phyloP scores from a whole-genome alignment of 2,329 filamentous ascomycete genomes.

The Exutisphaerella laricina region DNA sequence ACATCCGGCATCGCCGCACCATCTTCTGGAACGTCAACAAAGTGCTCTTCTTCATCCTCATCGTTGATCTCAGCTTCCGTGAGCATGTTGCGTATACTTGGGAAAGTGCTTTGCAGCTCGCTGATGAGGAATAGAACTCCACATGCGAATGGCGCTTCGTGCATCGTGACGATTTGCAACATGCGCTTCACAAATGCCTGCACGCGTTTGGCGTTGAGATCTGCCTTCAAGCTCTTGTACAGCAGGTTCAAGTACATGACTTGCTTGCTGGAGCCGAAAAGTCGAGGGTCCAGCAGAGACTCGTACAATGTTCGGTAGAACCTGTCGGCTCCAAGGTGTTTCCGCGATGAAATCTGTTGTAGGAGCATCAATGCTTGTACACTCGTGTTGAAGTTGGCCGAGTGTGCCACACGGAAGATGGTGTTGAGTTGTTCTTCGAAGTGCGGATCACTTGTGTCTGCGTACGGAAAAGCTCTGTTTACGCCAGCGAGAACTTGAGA shows the following conservation, averaged over 20 bases:
- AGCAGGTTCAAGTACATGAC: constrained; percentile 90
- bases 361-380: constrained; percentile 93
- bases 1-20: constrained; percentile 38
- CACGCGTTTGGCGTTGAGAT: constrained; percentile 83
- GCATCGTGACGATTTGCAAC: constrained; percentile 77
- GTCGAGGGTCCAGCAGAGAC: constrained; percentile 81
- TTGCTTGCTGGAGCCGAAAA: constrained; percentile 88
- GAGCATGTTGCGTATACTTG: constrained; percentile 70
- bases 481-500: constrained; percentile 89
- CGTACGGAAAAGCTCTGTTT: constrained; percentile 92
- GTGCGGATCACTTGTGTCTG: constrained; percentile 69
- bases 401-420: constrained; percentile 92
- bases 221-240: constrained; percentile 79
- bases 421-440: constrained; percentile 89
- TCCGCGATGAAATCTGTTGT: constrained; percentile 78
- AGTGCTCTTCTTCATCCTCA: constrained; percentile 65
- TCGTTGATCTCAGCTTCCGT: constrained; percentile 74
- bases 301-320: constrained; percentile 97
- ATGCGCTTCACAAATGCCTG: constrained; percentile 95
- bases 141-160: constrained; percentile 88
- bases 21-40: constrained; percentile 59
- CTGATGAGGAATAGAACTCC: constrained; percentile 85
- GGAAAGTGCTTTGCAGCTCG: constrained; percentile 73
- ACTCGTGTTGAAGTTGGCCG: constrained; percentile 97
- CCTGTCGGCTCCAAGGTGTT: constrained; percentile 76